Evolutionary conservation across 495 filamentous ascomycete genomes (phyloP).

Genomic region (Evansstolkia leycettana): DNA sequence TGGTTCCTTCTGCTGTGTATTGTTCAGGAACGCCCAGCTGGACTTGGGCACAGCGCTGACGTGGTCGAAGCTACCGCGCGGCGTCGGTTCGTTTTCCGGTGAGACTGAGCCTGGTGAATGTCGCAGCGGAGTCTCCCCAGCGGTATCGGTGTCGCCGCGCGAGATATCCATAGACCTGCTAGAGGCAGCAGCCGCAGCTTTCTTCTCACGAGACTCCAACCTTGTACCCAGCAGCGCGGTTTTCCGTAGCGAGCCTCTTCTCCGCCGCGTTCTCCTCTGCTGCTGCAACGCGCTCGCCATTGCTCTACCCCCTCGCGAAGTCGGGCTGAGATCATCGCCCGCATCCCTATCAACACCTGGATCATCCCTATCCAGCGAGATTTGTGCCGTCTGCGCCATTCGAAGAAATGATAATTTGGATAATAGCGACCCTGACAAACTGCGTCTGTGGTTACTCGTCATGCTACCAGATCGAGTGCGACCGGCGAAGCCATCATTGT

Average conservation of each 20-base stretch:
- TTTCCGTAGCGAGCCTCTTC: slow-evolving; percentile 69
- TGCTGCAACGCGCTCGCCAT: slow-evolving; percentile 46
- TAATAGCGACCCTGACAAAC: slow-evolving; percentile 49
- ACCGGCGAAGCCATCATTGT: slow-evolving; percentile 16
- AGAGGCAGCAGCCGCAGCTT: slow-evolving; percentile 11
- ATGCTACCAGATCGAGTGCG: slow-evolving; percentile 27
- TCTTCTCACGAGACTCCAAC: slow-evolving; percentile 36
- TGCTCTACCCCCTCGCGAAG: slow-evolving; percentile 32
- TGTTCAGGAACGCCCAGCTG: slow-evolving; percentile 17
- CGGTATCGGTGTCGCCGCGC: slow-evolving; percentile 25
- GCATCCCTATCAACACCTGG: slow-evolving; percentile 31
- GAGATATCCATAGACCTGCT: slow-evolving; percentile 29
- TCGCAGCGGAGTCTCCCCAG: not conserved
- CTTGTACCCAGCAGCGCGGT: slow-evolving; percentile 66
- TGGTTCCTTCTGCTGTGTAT: slow-evolving; percentile 10
- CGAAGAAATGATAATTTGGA: slow-evolving; percentile 45
- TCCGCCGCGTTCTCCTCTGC: slow-evolving; percentile 54
- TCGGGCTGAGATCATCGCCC: slow-evolving; percentile 19
- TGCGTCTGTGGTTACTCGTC: slow-evolving; percentile 47
- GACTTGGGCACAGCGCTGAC: slow-evolving; percentile 6
- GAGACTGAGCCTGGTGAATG: slow-evolving; percentile 1
- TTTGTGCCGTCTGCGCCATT: slow-evolving; percentile 27
- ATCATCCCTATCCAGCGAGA: slow-evolving; percentile 24
- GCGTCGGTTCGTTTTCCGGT: slow-evolving; percentile 6
- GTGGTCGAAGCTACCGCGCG: slow-evolving; percentile 11